Base-by-base conservation (phyloP, 108 stramenopile genomes). In the Aurantiochytrium sp. region DNA sequence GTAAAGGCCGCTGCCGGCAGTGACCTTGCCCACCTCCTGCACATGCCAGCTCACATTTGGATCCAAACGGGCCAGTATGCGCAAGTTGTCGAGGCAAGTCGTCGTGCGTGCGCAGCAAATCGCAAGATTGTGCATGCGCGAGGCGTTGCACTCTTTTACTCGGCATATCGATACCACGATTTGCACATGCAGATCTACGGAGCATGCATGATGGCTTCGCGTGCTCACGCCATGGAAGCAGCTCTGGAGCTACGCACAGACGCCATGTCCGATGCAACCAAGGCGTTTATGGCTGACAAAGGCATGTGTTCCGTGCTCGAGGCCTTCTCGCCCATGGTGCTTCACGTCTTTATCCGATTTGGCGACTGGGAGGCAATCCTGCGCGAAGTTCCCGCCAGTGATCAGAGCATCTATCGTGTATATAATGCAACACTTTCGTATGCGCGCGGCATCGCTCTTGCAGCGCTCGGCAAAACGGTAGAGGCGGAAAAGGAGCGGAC, bases 1-100 rank as follows among this genome's bases (percentile, higher is more conserved):
- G 49, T 12, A 6, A 45, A 83, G 6, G 43, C 49, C 6, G 76
- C 28, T 16, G 14, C 18, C n/a, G 51, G 10, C 10, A 83, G 76
- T 45, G 45, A 47, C 4, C 51, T 83, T 43, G 76, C 19, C 51
- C 76, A 83, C 76, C 76, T 83, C 2, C 4, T 53, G 51, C 76
- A 83, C 51, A 83, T 83, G 76, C 76, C 76, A 6, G 45, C 76
- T 8, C 76, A 83, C 51, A 83, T 83, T 35, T 53, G 45, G 76
- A 53, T 83, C 51, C 76, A 83, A 35, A 83, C 25, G 2, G 76
- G 76, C 23, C 43, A 47, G n/a, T 83, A 83, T 53, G 76, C 44
- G n/a, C 16, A 8, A 28, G 45, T 53, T 0, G 76, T 83, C 19
- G 76, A 53, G 28, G 19, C 23, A 8, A 83, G 51, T 53, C 19